Percentiles rank a stretch among this genome's conserved stretches.
Conservation (phyloP, 2,329 filamentous ascomycete species). For the Juglanconis oblonga region DNA sequence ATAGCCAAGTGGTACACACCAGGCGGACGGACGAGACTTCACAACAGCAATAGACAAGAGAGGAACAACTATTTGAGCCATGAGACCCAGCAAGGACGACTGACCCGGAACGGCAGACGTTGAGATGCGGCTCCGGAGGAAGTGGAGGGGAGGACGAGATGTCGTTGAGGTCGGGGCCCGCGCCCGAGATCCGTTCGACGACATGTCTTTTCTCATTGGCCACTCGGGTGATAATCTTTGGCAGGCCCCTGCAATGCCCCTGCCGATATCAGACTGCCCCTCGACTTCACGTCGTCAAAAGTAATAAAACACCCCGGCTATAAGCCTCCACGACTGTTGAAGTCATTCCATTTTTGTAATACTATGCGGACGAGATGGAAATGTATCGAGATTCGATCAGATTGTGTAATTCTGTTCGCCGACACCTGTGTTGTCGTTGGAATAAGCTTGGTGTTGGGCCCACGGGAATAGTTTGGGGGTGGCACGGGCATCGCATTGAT, state of each 20-base stretch:
- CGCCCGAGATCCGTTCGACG: slow-evolving; percentile 19
- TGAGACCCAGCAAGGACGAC: background rate
- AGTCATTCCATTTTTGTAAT: background rate
- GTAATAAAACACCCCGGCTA: background rate
- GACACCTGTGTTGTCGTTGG: background rate
- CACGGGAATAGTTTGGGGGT: background rate
- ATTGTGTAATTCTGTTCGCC: background rate
- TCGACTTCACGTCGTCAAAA: slow-evolving; percentile 6
- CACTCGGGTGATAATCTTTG: background rate
- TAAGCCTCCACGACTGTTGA: background rate
- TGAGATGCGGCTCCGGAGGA: slow-evolving; percentile 18
- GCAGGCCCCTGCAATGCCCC: slow-evolving; percentile 16
- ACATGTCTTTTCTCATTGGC: slow-evolving; percentile 21
- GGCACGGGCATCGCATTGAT: background rate
- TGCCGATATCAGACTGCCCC: slow-evolving; percentile 22
- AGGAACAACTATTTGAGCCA: no score
- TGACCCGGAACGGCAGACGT: background rate
- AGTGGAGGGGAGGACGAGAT: slow-evolving; percentile 6
- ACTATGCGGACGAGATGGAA: background rate
- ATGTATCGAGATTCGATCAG: background rate
- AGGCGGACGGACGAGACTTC: no score
- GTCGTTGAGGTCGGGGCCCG: slow-evolving; percentile 17
- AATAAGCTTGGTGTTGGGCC: slow-evolving; percentile 11
- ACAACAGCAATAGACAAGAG: no score
- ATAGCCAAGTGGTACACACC: no score